Evolutionary conservation across 1,139 yeast species (phyloP), one percentile per base, ranked within the genome.

Genomic region (Fermentozyma sake): DNA sequence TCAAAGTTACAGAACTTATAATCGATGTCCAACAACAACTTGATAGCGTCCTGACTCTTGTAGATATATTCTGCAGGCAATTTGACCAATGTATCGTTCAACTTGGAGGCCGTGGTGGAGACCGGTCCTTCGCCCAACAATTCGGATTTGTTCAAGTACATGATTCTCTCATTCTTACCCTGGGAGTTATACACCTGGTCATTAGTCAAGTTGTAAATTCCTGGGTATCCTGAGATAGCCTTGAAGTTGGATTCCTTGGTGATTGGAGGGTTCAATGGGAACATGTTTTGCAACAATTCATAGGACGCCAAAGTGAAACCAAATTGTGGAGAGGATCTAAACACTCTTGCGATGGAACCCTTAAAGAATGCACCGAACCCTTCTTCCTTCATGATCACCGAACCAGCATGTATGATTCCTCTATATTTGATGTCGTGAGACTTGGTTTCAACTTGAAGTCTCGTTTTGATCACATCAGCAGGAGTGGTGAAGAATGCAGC

Each of bases 241-340:
- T 64, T 66, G 43, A 64, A 67, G 41, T 60, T 64, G 17, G 72
- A 65, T 32, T 63, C 67, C 33, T 55, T 61, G 27, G 72, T 63
- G 35, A 59, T 50, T 31, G 72, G 69, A 29, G 72, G 72, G 39
- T 60, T 60, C 39, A 67, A 61, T 28, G 72, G 72, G 61, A 50
- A 52, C 39, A 64, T 41, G 35, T 46, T 63, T 44, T 67, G 72
- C 55, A 91, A 79, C 26, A 91, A 58, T 58, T 91, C 98, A 58
- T 91, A 91, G 16, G 96, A 91, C 9, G 97, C 98, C 46, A 91
- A 72, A 8, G 98, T 91, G 60, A 91, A 89, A 32, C 97, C 98
- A 55, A 91, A 91, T 59, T 91, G 98, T 12, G 98, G 98, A 3
- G 96, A 87, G 5, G 97, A 89, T 60, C 97, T 76, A 48, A 89